These are phyloP conservation scores for Leccinum variicolor DNA, from an alignment of 768 basidiomycete genomes.

Conservation along the genomic window DNA sequence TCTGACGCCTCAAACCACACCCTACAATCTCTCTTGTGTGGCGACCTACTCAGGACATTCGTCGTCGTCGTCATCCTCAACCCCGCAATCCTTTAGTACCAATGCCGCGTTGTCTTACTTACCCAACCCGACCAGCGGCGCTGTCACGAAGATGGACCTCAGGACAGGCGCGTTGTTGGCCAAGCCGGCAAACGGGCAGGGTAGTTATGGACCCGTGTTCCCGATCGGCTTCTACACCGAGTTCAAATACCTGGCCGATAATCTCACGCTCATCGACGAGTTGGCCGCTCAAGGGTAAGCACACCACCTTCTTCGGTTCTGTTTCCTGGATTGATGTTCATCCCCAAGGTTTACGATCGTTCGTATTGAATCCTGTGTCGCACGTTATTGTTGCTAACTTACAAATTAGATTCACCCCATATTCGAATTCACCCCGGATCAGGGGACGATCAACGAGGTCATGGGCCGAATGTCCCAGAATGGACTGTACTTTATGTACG, in stretches of 20 bases:
- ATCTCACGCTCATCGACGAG: slow-evolving; percentile 27
- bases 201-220: slow-evolving; percentile 47
- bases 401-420: slow-evolving; percentile 58
- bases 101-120: slow-evolving; percentile 45
- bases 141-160: slow-evolving; percentile 58
- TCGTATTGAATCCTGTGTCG: slow-evolving; percentile 5
- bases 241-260: slow-evolving; percentile 28
- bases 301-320: background rate
- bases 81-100: slow-evolving; percentile 40
- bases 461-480: slow-evolving; percentile 68
- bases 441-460: slow-evolving; percentile 41
- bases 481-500: slow-evolving; percentile 70
- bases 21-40: slow-evolving; percentile 30
- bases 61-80: slow-evolving; percentile 24
- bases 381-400: slow-evolving; percentile 5
- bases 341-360: slow-evolving; percentile 26
- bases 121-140: slow-evolving; percentile 43
- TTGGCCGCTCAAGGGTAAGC: slow-evolving; percentile 29
- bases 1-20: slow-evolving; percentile 38
- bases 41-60: slow-evolving; percentile 27
- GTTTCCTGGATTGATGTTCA: background rate
- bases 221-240: slow-evolving; percentile 46
- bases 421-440: slow-evolving; percentile 57
- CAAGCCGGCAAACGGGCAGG: slow-evolving; percentile 45
- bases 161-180: slow-evolving; percentile 55